Base-by-base conservation (phyloP, 257 asterid species). In the Verbascum thapsus region DNA sequence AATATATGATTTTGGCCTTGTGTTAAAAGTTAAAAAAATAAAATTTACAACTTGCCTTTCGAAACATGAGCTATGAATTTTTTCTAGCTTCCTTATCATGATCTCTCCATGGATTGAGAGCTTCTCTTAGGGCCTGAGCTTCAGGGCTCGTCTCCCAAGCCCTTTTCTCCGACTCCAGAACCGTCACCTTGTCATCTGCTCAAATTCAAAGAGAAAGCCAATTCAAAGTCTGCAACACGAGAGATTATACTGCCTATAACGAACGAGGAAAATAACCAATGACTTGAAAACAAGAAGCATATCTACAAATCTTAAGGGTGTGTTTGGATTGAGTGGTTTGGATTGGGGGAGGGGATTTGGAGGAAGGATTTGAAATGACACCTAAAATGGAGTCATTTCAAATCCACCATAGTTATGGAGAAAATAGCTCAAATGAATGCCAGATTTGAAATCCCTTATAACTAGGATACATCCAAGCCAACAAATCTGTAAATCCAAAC, bases 131-230 rank as follows among this genome's bases (percentile, higher is more conserved):
- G 37, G 91, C 97, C 68, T 77, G 87, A 72, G 96, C 99, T 87
- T 92, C 97, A 7, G 94, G 83, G 4, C 85, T 70, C 38, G 19
- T 85, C 72, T 92, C 99, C 88, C 84, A 82, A 51, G 87, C 94
- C 74, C 90, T 79, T 76, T 82, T 92, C 82, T 92, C 97, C 0
- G 95, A 72, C 78, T 89, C 99, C 72, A 92, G 34, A 64, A 76
- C 96, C 23, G 94, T 83, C 57, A 89, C 97, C 69, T 87, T 89
- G 68, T 92, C 99, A 70, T 92, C 98, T 92, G 88, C 76, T 51
- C 62, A 64, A 44, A 69, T 16, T 37, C 51, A 53, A 72, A 18
- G 37, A 61, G 51, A 44, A n/a, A 66, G 52, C 5, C 45, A 49
- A 53, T 47, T 67, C 16, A 66, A 65, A 32, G 47, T 23, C 41